Conservation (phyloP, 768 basidiomycete species). For the Suillus weaverae region DNA sequence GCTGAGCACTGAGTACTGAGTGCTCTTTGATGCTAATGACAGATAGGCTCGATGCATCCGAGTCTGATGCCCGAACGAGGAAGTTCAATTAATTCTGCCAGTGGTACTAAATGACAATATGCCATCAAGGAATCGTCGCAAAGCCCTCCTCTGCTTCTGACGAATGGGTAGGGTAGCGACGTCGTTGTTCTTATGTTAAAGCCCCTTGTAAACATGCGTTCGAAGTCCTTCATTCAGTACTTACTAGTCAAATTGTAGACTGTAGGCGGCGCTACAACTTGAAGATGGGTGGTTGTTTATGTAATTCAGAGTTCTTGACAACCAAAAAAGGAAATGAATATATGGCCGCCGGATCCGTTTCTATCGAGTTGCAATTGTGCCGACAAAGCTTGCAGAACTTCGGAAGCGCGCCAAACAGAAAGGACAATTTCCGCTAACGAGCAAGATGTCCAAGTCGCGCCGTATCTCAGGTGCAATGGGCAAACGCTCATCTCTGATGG, state of each 20-base stretch:
- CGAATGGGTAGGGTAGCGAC: too few species aligned
- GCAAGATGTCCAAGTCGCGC: conserved; percentile 30
- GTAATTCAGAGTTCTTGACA: background rate
- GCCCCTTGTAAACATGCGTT: background rate
- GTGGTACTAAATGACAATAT: too few species aligned
- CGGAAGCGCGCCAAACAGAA: conserved; percentile 8
- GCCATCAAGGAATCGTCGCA: too few species aligned
- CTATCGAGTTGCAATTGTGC: background rate
- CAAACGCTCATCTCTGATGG: conserved; percentile 20
- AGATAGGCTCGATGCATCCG: too few species aligned
- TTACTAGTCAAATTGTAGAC: too few species aligned
- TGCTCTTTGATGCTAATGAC: too few species aligned
- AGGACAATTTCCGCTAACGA: background rate
- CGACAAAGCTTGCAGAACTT: too few species aligned
- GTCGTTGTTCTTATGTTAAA: too few species aligned
- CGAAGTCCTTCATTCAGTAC: background rate
- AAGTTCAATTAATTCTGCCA: too few species aligned
- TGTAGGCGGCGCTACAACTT: too few species aligned
- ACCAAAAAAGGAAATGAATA: conserved; percentile 8
- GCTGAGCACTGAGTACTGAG: too few species aligned
- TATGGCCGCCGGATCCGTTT: background rate
- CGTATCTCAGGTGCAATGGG: conserved; percentile 17
- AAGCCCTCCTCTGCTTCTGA: background rate
- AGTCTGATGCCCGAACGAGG: too few species aligned
- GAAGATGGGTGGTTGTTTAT: conserved; percentile 13